Percentiles rank a stretch among this genome's conserved stretches.
Conservation (phyloP, 768 basidiomycete species). For the Phlebiopsis flavidoalba region DNA sequence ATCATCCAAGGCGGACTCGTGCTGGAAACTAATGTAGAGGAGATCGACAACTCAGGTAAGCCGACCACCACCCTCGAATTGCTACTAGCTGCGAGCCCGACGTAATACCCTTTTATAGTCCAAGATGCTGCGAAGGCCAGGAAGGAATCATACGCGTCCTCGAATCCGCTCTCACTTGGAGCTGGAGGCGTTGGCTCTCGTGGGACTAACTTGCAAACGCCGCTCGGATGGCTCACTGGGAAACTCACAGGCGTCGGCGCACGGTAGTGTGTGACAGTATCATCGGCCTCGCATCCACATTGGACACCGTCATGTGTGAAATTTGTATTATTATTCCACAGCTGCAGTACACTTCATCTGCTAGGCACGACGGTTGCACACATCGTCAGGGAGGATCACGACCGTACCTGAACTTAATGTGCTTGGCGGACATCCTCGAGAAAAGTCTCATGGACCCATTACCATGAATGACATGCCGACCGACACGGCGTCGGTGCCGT, state of each 20-base stretch:
- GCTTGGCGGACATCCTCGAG: neutral
- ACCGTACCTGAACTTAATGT: neutral
- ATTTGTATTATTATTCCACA: neutral
- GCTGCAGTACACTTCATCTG: neutral
- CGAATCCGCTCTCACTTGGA: conserved; percentile 78
- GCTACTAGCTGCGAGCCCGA: neutral
- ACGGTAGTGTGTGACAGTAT: conserved; percentile 21
- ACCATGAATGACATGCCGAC: neutral
- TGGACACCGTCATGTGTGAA: neutral
- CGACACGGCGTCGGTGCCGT: neutral
- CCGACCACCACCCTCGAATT: neutral
- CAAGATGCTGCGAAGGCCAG: conserved; percentile 65
- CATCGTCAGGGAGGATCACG: neutral
- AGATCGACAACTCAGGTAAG: conserved; percentile 70
- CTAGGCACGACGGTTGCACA: neutral
- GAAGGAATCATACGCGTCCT: conserved; percentile 74
- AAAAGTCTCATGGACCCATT: neutral
- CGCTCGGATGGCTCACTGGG: conserved; percentile 75
- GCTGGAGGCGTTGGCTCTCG: conserved; percentile 53
- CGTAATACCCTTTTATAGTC: conserved; percentile 35
- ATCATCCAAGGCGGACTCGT: conserved; percentile 96
- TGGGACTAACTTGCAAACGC: conserved; percentile 58
- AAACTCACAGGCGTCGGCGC: conserved; percentile 65
- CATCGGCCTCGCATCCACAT: neutral
- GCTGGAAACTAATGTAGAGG: conserved; percentile 89